Evolutionary conservation across 176 grass and related monocot species (phyloP).

Genomic region (Paspalum notatum): DNA sequence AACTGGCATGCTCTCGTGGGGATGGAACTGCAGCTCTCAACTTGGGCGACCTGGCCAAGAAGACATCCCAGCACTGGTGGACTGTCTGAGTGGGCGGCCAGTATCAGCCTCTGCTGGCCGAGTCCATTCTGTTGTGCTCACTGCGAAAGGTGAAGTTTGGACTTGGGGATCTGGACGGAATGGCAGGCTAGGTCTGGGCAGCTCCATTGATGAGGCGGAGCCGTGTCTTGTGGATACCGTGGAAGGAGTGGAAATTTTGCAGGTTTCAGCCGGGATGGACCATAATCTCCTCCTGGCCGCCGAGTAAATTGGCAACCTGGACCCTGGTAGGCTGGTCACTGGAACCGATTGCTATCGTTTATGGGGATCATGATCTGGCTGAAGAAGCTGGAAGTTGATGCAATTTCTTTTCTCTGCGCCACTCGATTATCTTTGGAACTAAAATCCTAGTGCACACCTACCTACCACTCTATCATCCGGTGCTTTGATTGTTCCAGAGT

Average conservation of each 20-base stretch:
- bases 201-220: slow-evolving; percentile 75
- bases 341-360: not conserved
- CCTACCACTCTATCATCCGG: no score
- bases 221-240: slow-evolving; percentile 68
- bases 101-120: slow-evolving; percentile 67
- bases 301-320: slow-evolving; percentile 40
- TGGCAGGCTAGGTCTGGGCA: slow-evolving; percentile 80
- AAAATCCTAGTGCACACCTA: no score
- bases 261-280: slow-evolving; percentile 73
- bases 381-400: not conserved
- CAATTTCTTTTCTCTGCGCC: no score
- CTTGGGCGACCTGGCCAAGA: slow-evolving; percentile 66
- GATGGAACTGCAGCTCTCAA: slow-evolving; percentile 90
- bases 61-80: slow-evolving; percentile 55
- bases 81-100: slow-evolving; percentile 46
- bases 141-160: slow-evolving; percentile 65
- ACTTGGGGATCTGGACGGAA: slow-evolving; percentile 83
- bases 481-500: no score
- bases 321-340: not conserved
- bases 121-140: slow-evolving; percentile 74
- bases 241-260: slow-evolving; percentile 65
- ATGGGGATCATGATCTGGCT: not conserved
- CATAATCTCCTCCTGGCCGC: slow-evolving; percentile 77
- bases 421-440: no score
- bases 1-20: slow-evolving; percentile 70